Evolutionary conservation across 2,329 filamentous ascomycete species (phyloP), one percentile per base, ranked within the genome.

Genomic region (Colletotrichum chlorophyti): DNA sequence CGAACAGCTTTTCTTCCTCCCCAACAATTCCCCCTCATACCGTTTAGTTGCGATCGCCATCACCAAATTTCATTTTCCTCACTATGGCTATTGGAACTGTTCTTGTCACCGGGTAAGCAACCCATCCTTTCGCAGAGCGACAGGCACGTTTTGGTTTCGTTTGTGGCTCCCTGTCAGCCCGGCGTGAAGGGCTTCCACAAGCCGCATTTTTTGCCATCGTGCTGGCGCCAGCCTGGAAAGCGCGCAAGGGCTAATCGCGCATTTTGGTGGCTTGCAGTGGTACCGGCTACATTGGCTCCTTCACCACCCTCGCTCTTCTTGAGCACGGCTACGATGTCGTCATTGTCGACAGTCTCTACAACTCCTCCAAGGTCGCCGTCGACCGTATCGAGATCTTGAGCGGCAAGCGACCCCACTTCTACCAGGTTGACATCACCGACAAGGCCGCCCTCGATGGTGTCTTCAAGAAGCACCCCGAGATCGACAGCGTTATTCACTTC

Each of bases 401-500:
- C 75, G 94, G 95, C 71, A 95, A 93, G 79, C 89, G 90, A 64
- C 92, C 95, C 54, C 79, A 82, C 61, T 97, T 97, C 76, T 87
- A 93, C 81, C 80, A 96, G 75, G 80, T 87, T 71, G 95, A 99
- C 77, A 85, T 99, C 69, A 97, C 92, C 66, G 86, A 97, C 71
- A 90, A 95, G 75, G 83, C 84, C 63, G 90, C 82, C 11, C 83
- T 99, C 58, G 91, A 97, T 73, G 87, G 88, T 69, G 90, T 98
- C 68, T 97, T 99, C 72, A 82, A 85, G 63, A 90, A 90, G 71
- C 90, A 98, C 77, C 92, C 93, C 48, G 89, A 91, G 70, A 97
- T 99, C 70, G 93, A 97, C 83, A 97, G 91, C 73, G 95, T 98
- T 65, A 98, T 99, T 69, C 95, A 99, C 82, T 99, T 99, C 73